Percentiles rank a stretch among this genome's conserved stretches.
These are phyloP conservation scores for Cercospora sesami DNA, from an alignment of 2,329 filamentous ascomycete species.

Conservation along the genomic window DNA sequence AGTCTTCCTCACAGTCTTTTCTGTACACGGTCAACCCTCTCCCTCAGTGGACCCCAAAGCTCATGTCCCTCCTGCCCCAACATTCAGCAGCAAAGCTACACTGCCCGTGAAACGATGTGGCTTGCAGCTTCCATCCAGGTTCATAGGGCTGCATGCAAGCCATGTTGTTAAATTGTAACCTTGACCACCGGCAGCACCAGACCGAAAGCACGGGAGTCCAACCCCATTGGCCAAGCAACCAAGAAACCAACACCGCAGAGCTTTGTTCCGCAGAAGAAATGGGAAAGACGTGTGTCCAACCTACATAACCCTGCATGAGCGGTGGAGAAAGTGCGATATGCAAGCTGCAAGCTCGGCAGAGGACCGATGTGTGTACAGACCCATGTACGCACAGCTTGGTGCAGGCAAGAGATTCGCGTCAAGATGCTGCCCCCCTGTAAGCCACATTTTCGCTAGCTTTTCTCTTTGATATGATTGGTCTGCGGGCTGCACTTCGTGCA, in stretches of 20 bases:
- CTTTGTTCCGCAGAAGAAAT: background rate
- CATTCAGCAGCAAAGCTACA: background rate
- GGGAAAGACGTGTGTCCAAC: background rate
- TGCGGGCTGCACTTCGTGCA: background rate
- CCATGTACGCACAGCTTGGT: background rate
- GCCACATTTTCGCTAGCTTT: background rate
- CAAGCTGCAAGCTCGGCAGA: background rate
- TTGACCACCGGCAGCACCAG: background rate
- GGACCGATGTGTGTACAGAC: background rate
- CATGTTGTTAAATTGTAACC: background rate
- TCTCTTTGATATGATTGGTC: background rate
- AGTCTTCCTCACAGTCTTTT: too few species aligned
- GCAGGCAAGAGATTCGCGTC: background rate
- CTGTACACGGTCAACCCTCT: too few species aligned
- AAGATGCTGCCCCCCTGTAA: background rate
- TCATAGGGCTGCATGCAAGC: slow-evolving; percentile 3
- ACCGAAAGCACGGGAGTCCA: background rate
- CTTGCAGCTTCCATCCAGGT: background rate
- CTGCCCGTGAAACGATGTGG: background rate
- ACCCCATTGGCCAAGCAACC: background rate
- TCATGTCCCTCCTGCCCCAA: too few species aligned
- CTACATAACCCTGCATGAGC: background rate
- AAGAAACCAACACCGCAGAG: background rate
- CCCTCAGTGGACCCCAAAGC: too few species aligned
- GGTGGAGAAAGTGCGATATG: background rate